Evolutionary conservation across 2,329 filamentous ascomycete species (phyloP), one percentile per base, ranked within the genome.

Genomic region (Helotiales sp.): DNA sequence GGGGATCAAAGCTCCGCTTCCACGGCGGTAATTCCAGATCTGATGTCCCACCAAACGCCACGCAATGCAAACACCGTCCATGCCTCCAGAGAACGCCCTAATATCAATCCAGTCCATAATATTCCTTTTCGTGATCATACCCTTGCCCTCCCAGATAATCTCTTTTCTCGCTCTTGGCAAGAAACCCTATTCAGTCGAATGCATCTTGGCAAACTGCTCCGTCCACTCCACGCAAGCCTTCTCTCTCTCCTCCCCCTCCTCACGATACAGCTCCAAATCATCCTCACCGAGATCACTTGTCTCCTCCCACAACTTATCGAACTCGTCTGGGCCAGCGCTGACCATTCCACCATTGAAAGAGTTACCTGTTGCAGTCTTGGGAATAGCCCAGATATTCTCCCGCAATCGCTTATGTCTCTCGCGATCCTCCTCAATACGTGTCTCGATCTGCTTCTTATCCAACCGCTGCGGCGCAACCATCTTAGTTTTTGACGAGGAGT

Each of bases 371-470:
- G 50, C 20, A 34, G 87, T 85, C 8, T 86, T 84, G 32, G 87
- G 87, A 2, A 97, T 89, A 0, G 93, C 93, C 96, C 96, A 99
- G 70, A 97, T 96, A 74, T 90, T 93, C 81, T 99, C 96, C 24
- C 96, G 84, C 75, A 95, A 83, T 50, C 95, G 84, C 83, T 99
- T 99, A 79, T 99, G 96, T 50, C 96, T 84, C 79, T 99, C 96
- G 3, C 96, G 85, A 79, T 99, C 96, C 80, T 99, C 96, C 74
- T 99, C 96, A 70, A 99, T 97, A 47, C 96, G 86, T 82, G 98
- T 94, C 80, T 98, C 94, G 62, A 97, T 92, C 80, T 97, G 92
- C 64, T 91, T 87, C 80, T 95, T 96, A 75, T 97, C 93, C 61
- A 96, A 78, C 61, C 84, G 82, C 52, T 64, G 69, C 1, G 83